These are phyloP conservation scores for Ganoderma sp. DNA, from an alignment of 1,284 basidiomycete genomes.

Conservation along the genomic window DNA sequence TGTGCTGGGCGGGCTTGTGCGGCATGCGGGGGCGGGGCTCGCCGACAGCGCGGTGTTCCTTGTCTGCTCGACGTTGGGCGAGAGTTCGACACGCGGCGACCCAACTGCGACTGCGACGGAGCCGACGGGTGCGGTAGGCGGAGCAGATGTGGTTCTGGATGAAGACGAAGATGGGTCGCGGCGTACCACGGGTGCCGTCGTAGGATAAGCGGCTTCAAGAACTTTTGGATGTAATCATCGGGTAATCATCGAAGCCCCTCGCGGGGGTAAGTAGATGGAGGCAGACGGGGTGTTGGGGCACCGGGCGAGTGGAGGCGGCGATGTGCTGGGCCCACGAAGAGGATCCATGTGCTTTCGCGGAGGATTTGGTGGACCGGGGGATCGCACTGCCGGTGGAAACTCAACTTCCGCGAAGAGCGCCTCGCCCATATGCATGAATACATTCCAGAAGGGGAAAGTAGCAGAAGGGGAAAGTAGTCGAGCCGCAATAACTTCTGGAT, in stretches of 20 bases:
- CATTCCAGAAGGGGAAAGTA: not conserved
- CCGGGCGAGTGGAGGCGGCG: constrained; percentile 15
- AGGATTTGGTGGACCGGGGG: not conserved
- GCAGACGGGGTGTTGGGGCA: not conserved
- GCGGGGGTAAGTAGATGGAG: not conserved
- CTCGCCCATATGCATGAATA: not conserved
- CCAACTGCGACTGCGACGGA: not conserved
- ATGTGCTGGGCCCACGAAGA: not conserved
- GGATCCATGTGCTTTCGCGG: not conserved
- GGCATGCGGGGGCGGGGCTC: constrained; percentile 24
- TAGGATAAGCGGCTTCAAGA: not conserved
- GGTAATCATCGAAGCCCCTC: not conserved
- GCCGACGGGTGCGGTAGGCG: not conserved
- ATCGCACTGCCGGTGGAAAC: constrained; percentile 1
- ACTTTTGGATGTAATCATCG: not conserved
- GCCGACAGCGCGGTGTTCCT: constrained; percentile 37
- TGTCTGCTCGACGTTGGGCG: constrained; percentile 38
- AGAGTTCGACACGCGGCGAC: not conserved
- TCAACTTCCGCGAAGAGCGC: not conserved
- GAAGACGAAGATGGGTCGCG: not conserved
- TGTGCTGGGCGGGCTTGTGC: constrained; percentile 42
- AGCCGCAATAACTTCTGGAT: not conserved
- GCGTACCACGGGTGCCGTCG: not conserved
- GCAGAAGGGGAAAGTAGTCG: not conserved
- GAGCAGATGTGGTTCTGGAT: not conserved